These are phyloP conservation scores for Farysia itapuensis DNA, from an alignment of 1,284 basidiomycete species.

Conservation along the genomic window DNA sequence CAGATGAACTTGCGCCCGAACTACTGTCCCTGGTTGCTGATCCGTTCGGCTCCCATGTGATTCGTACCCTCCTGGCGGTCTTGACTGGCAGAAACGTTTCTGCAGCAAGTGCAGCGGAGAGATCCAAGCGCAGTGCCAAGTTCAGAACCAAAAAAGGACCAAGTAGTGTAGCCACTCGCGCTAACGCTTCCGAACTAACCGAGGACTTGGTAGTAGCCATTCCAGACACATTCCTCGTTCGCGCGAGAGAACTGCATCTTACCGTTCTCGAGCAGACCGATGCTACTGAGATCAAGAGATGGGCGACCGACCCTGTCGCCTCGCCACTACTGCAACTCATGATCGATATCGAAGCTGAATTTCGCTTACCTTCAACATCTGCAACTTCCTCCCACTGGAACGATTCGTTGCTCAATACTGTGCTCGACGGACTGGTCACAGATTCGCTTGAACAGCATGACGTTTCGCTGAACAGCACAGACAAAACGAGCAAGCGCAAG, in stretches of 20 bases:
- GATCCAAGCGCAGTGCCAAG: constrained; percentile 47
- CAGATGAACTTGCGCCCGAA: constrained; percentile 27
- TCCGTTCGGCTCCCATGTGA: constrained; percentile 46
- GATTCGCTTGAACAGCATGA: background rate
- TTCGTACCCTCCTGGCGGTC: constrained; percentile 46
- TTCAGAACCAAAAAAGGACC: constrained; percentile 45
- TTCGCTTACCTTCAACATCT: background rate
- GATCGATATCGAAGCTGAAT: constrained; percentile 28
- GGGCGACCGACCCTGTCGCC: constrained; percentile 39
- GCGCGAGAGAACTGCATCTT: constrained; percentile 7
- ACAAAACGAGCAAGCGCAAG: background rate
- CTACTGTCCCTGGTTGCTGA: constrained; percentile 30
- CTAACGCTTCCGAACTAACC: background rate
- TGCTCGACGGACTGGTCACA: constrained; percentile 38
- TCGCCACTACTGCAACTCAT: constrained; percentile 49
- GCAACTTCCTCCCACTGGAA: constrained; percentile 3
- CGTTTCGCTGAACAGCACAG: background rate
- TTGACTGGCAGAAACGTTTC: constrained; percentile 41
- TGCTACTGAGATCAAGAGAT: constrained; percentile 11
- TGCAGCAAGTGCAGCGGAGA: constrained; percentile 5
- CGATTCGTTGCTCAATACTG: constrained; percentile 31
- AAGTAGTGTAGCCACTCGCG: constrained; percentile 3
- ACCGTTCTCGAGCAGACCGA: constrained; percentile 6
- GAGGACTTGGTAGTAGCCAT: constrained; percentile 15
- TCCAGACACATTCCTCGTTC: constrained; percentile 16